Conservation (phyloP, 257 asterid genomes). For the Scutellaria baicalensis region DNA sequence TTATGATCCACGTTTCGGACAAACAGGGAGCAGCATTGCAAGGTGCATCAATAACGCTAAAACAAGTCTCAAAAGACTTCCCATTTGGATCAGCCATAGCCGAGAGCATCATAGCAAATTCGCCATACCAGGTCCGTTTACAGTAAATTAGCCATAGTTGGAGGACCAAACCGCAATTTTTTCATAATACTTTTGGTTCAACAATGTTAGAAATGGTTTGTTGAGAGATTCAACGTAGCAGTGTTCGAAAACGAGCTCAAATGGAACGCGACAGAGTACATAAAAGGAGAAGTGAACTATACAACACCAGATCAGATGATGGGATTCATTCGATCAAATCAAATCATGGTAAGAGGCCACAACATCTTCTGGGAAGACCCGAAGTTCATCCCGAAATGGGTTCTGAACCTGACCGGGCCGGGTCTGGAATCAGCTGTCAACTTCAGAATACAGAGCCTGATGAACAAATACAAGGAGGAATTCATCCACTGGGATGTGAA, state of each 20-base stretch:
- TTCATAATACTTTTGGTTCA: no score
- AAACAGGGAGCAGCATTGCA: slow-evolving; percentile 17
- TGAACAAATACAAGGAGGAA: slow-evolving; percentile 32
- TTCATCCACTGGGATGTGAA: slow-evolving; percentile 69
- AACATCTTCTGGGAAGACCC: slow-evolving; percentile 56
- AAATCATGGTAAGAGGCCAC: slow-evolving; percentile 46
- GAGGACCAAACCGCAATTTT: no score
- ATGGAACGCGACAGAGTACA: slow-evolving; percentile 38
- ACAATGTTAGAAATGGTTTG: slow-evolving; percentile 40
- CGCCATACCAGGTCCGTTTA: slow-evolving; percentile 27
- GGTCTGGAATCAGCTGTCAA: slow-evolving; percentile 24
- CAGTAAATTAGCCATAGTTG: no score
- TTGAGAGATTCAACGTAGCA: slow-evolving; percentile 45
- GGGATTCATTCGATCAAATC: slow-evolving; percentile 25
- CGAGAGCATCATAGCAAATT: slow-evolving; percentile 25
- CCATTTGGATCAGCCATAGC: slow-evolving; percentile 52
- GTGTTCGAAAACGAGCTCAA: slow-evolving; percentile 61
- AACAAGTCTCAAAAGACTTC: slow-evolving; percentile 29
- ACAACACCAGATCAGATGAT: slow-evolving; percentile 40
- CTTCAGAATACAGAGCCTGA: slow-evolving; percentile 33
- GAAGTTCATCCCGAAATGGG: slow-evolving; percentile 37
- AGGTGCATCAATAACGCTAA: slow-evolving; percentile 31
- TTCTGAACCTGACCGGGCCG: slow-evolving; percentile 12
- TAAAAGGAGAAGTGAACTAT: slow-evolving; percentile 42
- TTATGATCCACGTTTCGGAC: slow-evolving; percentile 28